A percentile compares a stretch with the other conserved stretches of the same genome.
Conservation (phyloP, 2,329 filamentous ascomycete genomes). For the Botrytis galanthina region DNA sequence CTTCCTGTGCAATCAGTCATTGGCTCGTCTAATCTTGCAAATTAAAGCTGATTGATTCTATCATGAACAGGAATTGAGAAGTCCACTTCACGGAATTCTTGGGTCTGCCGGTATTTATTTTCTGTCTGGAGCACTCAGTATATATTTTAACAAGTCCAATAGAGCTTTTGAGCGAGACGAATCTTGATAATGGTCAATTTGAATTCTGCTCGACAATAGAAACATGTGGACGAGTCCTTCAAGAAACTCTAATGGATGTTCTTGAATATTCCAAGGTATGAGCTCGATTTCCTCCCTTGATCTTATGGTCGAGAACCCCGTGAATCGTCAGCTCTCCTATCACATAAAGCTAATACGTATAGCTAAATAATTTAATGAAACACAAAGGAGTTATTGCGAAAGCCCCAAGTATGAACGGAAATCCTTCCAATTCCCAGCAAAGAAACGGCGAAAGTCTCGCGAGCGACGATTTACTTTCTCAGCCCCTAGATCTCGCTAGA, state of each 20-base stretch:
- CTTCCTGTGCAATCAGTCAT: background rate
- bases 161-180: constrained; percentile 17
- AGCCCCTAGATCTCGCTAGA: constrained; percentile 20
- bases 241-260: constrained; percentile 37
- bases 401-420: background rate
- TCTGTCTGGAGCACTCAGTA: background rate
- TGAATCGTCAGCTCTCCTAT: too few relatives aligned
- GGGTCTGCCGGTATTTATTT: constrained; percentile 44
- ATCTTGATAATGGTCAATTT: constrained; percentile 17
- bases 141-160: background rate
- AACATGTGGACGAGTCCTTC: constrained; percentile 25
- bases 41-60: background rate
- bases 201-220: constrained; percentile 21
- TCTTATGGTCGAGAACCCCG: too few relatives aligned
- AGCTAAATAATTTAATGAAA: constrained; percentile 14
- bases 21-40: background rate
- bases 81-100: constrained; percentile 57
- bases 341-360: background rate
- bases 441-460: background rate
- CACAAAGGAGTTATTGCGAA: background rate
- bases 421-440: background rate
- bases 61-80: constrained; percentile 47
- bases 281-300: background rate
- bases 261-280: constrained; percentile 47
- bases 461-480: background rate